Percentiles rank a stretch among this genome's conserved stretches.
These are phyloP conservation scores for Eucalyptus victrix DNA, from an alignment of 345 rosid species.

Conservation along the genomic window DNA sequence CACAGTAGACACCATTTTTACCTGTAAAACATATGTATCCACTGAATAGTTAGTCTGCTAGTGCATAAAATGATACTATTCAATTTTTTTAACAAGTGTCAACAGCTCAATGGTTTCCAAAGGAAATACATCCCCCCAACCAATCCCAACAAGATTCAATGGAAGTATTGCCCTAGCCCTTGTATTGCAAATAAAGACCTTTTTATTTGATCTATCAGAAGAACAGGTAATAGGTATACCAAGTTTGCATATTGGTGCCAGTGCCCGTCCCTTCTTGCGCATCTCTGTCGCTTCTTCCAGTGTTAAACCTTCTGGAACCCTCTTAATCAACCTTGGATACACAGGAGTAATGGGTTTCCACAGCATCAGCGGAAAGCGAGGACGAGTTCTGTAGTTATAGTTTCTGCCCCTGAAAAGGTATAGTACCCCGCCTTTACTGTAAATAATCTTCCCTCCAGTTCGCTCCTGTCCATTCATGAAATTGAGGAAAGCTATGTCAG, in stretches of 20 bases:
- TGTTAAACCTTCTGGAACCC: constrained; percentile 63
- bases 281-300: constrained; percentile 52
- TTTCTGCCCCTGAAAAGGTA: constrained; percentile 90
- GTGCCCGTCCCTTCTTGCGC: constrained; percentile 71
- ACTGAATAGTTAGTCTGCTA: background rate
- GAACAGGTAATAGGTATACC: constrained; percentile 21
- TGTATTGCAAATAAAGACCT: background rate
- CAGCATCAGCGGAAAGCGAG: constrained; percentile 82
- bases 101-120: background rate
- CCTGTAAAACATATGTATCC: constrained; percentile 17
- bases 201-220: background rate
- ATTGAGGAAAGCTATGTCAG: background rate
- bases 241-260: constrained; percentile 72
- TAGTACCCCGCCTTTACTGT: constrained; percentile 61
- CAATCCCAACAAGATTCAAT: background rate
- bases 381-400: constrained; percentile 72
- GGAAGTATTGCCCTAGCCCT: background rate
- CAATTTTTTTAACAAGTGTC: background rate
- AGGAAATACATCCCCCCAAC: background rate
- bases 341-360: constrained; percentile 84
- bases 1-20: constrained; percentile 75
- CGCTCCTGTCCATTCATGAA: constrained; percentile 44
- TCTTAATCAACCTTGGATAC: constrained; percentile 68
- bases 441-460: constrained; percentile 86
- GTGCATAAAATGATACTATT: background rate